These are phyloP conservation scores for Phytophthora quininea DNA, from an alignment of 352 stramenopile species.

Conservation along the genomic window DNA sequence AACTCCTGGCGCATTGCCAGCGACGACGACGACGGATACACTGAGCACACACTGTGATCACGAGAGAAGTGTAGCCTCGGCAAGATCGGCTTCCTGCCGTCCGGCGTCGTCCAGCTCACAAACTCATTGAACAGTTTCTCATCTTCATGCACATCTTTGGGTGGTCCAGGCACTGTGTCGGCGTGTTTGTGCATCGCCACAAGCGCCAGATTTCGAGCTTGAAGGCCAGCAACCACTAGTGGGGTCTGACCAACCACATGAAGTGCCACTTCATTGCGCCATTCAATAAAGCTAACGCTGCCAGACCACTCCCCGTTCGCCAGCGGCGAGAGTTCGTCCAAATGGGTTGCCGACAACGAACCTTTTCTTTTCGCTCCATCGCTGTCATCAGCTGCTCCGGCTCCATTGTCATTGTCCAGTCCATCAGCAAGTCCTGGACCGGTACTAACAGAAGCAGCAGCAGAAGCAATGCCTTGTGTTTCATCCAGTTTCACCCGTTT, in stretches of 20 bases:
- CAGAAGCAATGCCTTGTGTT: conserved; percentile 8
- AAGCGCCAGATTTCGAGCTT: conserved; percentile 80
- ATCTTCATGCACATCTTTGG: conserved; percentile 59
- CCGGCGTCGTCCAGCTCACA: conserved; percentile 71
- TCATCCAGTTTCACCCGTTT: conserved; percentile 74
- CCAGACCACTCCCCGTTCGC: conserved; percentile 74
- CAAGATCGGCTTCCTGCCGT: conserved; percentile 70
- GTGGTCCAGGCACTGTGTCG: conserved; percentile 23
- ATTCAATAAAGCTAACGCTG: conserved; percentile 89
- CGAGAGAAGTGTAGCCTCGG: conserved; percentile 77
- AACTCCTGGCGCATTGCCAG: conserved; percentile 82
- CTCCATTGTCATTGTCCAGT: conserved; percentile 23
- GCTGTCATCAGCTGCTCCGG: conserved; percentile 19
- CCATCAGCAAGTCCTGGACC: conserved; percentile 11
- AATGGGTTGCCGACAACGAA: conserved; percentile 26
- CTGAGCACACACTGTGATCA: conserved; percentile 73
- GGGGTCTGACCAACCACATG: conserved; percentile 76
- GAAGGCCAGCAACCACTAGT: conserved; percentile 80
- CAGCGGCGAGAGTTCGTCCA: conserved; percentile 50
- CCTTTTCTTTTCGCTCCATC: conserved; percentile 27
- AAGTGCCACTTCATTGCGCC: conserved; percentile 76
- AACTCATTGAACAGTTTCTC: conserved; percentile 88
- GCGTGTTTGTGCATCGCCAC: conserved; percentile 59
- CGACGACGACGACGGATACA: conserved; percentile 56
- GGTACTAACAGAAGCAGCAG: conserved; percentile 2